These are phyloP conservation scores for Hypoxylon subgilvum DNA, from an alignment of 495 filamentous ascomycete species.

Conservation along the genomic window DNA sequence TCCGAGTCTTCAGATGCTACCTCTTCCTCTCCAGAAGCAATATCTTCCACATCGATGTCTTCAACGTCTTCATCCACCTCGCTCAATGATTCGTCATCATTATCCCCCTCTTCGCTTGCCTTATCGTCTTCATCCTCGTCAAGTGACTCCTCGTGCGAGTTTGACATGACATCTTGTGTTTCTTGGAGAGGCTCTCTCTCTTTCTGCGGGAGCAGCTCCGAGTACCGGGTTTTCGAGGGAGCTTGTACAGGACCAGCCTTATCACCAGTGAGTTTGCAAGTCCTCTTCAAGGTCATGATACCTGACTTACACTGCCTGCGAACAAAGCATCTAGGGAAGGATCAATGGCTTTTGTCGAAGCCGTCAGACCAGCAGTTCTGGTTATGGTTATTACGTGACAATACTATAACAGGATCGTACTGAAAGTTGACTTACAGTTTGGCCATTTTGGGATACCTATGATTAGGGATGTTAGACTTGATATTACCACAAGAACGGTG, in stretches of 20 bases:
- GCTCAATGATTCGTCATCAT: constrained; percentile 49
- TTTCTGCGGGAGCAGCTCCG: constrained; percentile 44
- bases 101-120: constrained; percentile 33
- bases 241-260: constrained; percentile 73
- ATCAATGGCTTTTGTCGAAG: constrained; percentile 66
- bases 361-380: constrained; percentile 45
- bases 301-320: constrained; percentile 71
- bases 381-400: constrained; percentile 7
- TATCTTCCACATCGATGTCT: constrained; percentile 47
- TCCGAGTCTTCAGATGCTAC: constrained; percentile 44
- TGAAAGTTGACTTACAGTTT: constrained; percentile 36
- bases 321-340: constrained; percentile 80
- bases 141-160: constrained; percentile 45
- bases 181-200: constrained; percentile 30
- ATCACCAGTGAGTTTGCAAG: constrained; percentile 26
- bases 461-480: no score
- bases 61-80: constrained; percentile 54
- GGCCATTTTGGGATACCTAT: constrained; percentile 29
- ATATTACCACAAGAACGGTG: no score
- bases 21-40: constrained; percentile 49
- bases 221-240: constrained; percentile 59
- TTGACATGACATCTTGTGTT: constrained; percentile 10
- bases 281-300: not conserved
- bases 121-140: constrained; percentile 36
- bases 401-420: not conserved